Percentiles rank a stretch among this genome's conserved stretches.
phyloP scores from a whole-genome alignment of 2,329 filamentous ascomycete species.

The Xylaria sp. region DNA sequence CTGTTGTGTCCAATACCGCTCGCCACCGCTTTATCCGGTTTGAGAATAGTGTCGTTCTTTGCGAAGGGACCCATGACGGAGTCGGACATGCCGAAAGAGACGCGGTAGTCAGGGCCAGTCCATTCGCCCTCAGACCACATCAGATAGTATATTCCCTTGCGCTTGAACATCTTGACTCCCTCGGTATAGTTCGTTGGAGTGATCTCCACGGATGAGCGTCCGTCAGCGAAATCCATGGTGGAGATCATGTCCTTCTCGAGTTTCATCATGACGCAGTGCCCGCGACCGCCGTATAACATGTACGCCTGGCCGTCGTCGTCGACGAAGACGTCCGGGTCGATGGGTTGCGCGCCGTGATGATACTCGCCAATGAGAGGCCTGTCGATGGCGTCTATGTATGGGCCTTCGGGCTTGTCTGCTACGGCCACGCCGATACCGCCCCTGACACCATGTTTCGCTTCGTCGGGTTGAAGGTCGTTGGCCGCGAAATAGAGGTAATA shows the following conservation, averaged over 20 bases:
- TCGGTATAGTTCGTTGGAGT: slow-evolving; percentile 43
- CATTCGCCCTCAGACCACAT: slow-evolving; percentile 44
- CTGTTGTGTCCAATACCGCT: slow-evolving; percentile 39
- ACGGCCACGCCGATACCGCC: slow-evolving; percentile 41
- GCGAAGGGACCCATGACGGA: slow-evolving; percentile 40
- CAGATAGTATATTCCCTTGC: slow-evolving; percentile 38
- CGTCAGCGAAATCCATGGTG: slow-evolving; percentile 38
- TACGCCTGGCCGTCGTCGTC: slow-evolving; percentile 39
- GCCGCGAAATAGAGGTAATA: slow-evolving; percentile 49
- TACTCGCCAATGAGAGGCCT: slow-evolving; percentile 40
- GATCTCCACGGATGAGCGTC: slow-evolving; percentile 38
- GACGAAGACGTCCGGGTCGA: slow-evolving; percentile 42
- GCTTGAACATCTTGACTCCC: slow-evolving; percentile 41
- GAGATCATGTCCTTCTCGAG: slow-evolving; percentile 41
- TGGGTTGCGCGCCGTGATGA: slow-evolving; percentile 43
- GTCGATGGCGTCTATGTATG: slow-evolving; percentile 39
- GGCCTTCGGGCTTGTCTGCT: slow-evolving; percentile 35
- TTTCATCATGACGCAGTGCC: slow-evolving; percentile 39
- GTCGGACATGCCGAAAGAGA: slow-evolving; percentile 39
- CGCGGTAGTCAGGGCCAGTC: slow-evolving; percentile 42
- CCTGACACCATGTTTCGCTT: slow-evolving; percentile 26
- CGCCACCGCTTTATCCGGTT: slow-evolving; percentile 33
- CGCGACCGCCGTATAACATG: slow-evolving; percentile 41
- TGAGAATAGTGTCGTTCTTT: slow-evolving; percentile 35
- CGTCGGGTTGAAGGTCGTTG: slow-evolving; percentile 40